Conservation (phyloP, 106 monocot genomes). For the Phalaenopsis equestris region DNA sequence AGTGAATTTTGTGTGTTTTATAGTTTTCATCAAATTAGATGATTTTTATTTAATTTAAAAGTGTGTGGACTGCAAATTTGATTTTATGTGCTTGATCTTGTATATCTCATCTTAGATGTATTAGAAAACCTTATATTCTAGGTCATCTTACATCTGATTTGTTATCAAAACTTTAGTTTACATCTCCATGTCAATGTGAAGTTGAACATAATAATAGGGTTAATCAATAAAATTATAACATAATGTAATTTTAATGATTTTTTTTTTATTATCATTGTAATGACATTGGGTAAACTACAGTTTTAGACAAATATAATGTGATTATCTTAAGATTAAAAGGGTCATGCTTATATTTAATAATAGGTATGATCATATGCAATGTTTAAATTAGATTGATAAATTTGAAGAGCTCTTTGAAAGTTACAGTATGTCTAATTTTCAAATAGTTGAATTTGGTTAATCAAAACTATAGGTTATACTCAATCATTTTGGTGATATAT, state of each 20-base stretch:
- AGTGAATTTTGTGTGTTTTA: background rate
- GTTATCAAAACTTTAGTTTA: background rate
- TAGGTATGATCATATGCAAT: background rate
- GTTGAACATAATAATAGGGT: background rate
- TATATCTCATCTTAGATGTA: background rate
- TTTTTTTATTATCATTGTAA: too few relatives aligned
- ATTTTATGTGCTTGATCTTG: background rate
- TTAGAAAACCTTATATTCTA: background rate
- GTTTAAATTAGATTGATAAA: background rate
- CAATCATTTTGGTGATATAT: background rate
- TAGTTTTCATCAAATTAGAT: too few relatives aligned
- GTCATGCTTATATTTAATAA: background rate
- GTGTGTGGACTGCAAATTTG: background rate
- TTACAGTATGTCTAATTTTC: background rate
- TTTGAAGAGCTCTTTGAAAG: background rate
- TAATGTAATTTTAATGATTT: background rate
- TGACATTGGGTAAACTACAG: background rate
- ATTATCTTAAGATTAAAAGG: background rate
- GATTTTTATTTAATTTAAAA: background rate
- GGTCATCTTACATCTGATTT: background rate
- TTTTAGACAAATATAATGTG: background rate
- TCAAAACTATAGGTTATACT: background rate
- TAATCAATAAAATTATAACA: background rate
- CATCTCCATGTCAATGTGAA: background rate
- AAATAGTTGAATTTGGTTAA: background rate